Conservation (phyloP, 1,284 basidiomycete genomes). For the Ganoderma meredithae region DNA sequence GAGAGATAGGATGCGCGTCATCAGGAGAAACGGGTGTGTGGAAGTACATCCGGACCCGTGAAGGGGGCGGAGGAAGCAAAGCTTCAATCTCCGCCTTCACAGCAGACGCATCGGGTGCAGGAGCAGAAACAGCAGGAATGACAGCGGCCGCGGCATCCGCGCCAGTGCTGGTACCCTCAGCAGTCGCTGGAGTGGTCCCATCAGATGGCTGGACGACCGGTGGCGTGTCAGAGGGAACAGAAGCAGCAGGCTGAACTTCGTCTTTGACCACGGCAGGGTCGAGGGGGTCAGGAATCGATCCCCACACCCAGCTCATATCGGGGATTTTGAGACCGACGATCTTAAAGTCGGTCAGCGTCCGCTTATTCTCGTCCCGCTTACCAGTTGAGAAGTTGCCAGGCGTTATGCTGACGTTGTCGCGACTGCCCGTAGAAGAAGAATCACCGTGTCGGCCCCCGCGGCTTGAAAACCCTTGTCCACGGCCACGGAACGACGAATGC, state of each 20-base stretch:
- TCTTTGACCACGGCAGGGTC: conserved; percentile 36
- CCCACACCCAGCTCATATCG: conserved; percentile 80
- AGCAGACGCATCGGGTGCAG: conserved; percentile 26
- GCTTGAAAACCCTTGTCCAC: conserved; percentile 48
- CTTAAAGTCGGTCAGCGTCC: conserved; percentile 95
- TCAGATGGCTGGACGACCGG: conserved; percentile 28
- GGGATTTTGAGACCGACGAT: conserved; percentile 88
- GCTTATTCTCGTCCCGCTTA: conserved; percentile 83
- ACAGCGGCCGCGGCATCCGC: conserved; percentile 21
- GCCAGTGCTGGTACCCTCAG: conserved; percentile 32
- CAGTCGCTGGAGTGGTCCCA: conserved; percentile 28
- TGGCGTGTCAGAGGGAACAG: conserved; percentile 28
- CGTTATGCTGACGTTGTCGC: conserved; percentile 43
- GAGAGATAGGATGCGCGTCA: conserved; percentile 75
- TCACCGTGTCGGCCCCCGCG: conserved; percentile 61
- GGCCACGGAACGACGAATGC: conserved; percentile 50
- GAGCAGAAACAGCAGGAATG: conserved; percentile 18
- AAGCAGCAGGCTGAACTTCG: conserved; percentile 32
- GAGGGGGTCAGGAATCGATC: conserved; percentile 47
- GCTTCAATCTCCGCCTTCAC: conserved; percentile 43
- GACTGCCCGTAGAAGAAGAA: conserved; percentile 42
- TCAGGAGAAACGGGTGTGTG: conserved; percentile 83
- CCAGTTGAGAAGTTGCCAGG: conserved; percentile 45
- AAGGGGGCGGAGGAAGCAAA: conserved; percentile 60
- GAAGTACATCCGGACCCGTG: conserved; percentile 86